Evolutionary conservation across 2,329 filamentous ascomycete genomes (phyloP).

Genomic region (Epichloe gansuensis): DNA sequence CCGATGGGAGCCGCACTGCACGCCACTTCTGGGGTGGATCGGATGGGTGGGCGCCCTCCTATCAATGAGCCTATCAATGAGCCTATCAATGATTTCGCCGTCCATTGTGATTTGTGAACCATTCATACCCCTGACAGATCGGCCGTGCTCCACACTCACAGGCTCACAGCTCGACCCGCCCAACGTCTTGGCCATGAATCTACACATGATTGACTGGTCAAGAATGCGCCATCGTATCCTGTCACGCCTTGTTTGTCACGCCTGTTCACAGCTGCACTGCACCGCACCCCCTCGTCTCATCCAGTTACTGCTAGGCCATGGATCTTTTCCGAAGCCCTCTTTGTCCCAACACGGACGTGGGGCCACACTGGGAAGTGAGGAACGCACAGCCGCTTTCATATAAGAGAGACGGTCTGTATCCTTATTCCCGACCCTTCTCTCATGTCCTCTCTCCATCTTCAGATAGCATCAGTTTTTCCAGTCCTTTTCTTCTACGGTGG

Average conservation of each 20-base stretch:
- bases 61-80: too few species aligned
- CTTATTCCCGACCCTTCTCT: not conserved
- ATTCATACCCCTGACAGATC: not conserved
- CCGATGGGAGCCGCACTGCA: not conserved
- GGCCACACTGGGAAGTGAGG: not conserved
- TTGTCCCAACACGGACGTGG: not conserved
- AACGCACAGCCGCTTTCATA: constrained; percentile 3
- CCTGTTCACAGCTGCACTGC: not conserved
- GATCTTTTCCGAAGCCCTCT: not conserved
- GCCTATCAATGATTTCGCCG: not conserved
- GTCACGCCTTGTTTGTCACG: too few species aligned
- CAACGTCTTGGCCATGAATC: not conserved
- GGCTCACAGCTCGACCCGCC: too few species aligned
- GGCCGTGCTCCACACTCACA: not conserved
- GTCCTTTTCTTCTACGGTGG: constrained; percentile 9
- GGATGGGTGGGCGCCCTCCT: not conserved
- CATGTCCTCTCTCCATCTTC: constrained; percentile 3
- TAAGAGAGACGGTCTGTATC: constrained; percentile 5
- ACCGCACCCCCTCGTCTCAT: too few species aligned
- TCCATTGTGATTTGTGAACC: too few species aligned
- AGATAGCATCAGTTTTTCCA: constrained; percentile 5
- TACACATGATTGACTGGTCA: not conserved
- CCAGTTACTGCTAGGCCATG: not conserved
- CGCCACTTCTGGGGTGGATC: not conserved
- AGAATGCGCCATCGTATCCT: not conserved